Conservation (phyloP, 345 rosid species). For the Euclidium syriacum region DNA sequence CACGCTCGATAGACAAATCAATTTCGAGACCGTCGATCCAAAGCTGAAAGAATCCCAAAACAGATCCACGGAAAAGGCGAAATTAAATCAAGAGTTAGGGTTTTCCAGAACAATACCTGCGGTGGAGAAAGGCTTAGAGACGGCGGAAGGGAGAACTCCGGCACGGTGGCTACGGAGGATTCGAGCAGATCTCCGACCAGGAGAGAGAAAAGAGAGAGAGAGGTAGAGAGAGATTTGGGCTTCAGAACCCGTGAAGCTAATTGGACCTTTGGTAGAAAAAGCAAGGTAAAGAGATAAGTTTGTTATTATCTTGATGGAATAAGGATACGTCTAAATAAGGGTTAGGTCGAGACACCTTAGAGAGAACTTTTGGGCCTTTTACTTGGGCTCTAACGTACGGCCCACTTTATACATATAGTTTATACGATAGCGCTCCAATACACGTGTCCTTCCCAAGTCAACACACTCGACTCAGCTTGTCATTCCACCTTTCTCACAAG, state of each 20-base stretch:
- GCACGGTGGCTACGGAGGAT: slow-evolving; percentile 24
- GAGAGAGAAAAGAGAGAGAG: neutral
- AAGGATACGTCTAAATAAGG: slow-evolving; percentile 1
- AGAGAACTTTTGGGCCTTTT: neutral
- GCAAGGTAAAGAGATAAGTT: neutral
- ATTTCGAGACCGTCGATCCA: neutral
- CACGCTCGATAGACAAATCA: neutral
- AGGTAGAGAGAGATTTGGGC: slow-evolving; percentile 36
- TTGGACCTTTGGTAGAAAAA: slow-evolving; percentile 37
- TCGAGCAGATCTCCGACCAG: neutral
- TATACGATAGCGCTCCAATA: no score
- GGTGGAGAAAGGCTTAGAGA: neutral
- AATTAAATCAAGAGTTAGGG: neutral
- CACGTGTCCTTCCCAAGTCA: no score
- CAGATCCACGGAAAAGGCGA: neutral
- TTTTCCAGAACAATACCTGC: slow-evolving; percentile 7
- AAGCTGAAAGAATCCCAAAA: neutral
- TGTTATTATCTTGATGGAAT: neutral
- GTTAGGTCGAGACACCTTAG: neutral
- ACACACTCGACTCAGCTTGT: no score
- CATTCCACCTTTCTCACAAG: no score
- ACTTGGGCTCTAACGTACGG: neutral
- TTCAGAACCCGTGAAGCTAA: slow-evolving; percentile 43
- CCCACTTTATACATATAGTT: no score
- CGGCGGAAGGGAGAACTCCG: slow-evolving; percentile 27